Base-by-base conservation (phyloP, 1,284 basidiomycete species). In the Cryptococcus sp. region DNA sequence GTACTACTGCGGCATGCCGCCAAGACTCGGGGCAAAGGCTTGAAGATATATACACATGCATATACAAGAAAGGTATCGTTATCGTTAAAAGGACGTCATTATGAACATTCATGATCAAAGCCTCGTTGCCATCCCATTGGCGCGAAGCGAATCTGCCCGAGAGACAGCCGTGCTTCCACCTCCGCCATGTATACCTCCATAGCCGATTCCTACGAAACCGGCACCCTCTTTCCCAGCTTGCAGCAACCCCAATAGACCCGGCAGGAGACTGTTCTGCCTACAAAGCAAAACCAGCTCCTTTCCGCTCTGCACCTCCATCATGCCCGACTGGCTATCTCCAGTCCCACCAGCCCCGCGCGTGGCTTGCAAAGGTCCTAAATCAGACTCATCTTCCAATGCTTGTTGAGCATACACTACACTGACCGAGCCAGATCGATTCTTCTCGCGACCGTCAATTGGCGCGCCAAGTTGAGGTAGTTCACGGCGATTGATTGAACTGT, bases 241-340 rank as follows among this genome's bases (percentile, higher is more conserved):
- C 17, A 79, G 55, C 25, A 78, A 61, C 57, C 75, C 73, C 45
- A 79, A 62, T 27, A 79, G 63, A 0, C 72, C 61, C 11, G 77
- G 76, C 22, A 79, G 60, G 7, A 79, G 59, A 48, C 71, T 74
- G 60, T 79, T 79, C 55, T 79, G 78, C 42, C 77, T 63, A 51
- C 77, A 78, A 0, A 77, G 64, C n/a, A 79, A 57, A 11, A 78
- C 75, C 39, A 79, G 62, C 60, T 78, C 77, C 52, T 78, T 78
- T 22, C 77, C 78, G 10, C 71, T 76, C 56, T 72, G 70, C n/a
- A 68, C 23, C 4, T 67, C 64, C 30, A 66, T 55, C 54, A 72
- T 58, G 13, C 66, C 64, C 35, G 47, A 35, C 46, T 54, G 39
- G 42, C 38, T 46, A 7, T 58, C 56, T 5, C 49, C 41, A 11